phyloP scores from a whole-genome alignment of 805 yeast genomes.

The Cyberlindnera veronae region DNA sequence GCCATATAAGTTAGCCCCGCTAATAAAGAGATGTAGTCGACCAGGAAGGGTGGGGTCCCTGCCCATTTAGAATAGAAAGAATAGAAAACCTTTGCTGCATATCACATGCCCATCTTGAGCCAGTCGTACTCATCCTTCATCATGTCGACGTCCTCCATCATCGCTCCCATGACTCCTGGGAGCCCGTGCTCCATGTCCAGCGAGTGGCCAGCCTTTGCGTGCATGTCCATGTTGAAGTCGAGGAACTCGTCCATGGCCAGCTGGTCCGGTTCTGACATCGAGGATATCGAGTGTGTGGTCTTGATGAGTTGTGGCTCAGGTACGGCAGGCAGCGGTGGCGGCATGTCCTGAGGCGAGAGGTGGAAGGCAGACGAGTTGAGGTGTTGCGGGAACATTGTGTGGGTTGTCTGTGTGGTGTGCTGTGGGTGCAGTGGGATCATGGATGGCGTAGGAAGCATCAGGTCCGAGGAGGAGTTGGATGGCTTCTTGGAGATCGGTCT shows the following conservation, averaged over 20 bases:
- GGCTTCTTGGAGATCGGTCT: constrained; percentile 48
- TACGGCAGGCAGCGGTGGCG: background rate
- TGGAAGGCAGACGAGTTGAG: constrained; percentile 5
- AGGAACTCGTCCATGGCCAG: constrained; percentile 17
- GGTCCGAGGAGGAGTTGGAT: background rate
- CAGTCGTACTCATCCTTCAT: constrained; percentile 23
- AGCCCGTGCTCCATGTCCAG: constrained; percentile 4
- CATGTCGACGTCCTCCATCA: constrained; percentile 14
- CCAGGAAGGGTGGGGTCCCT: no score
- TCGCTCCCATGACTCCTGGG: constrained; percentile 1
- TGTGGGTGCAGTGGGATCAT: background rate
- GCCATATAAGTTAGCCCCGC: no score
- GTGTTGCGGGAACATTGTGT: constrained; percentile 12
- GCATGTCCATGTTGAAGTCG: constrained; percentile 16
- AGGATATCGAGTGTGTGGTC: constrained; percentile 13
- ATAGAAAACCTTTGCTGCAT: no score
- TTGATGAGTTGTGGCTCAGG: constrained; percentile 8
- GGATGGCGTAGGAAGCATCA: constrained; percentile 3
- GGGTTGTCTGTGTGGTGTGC: background rate
- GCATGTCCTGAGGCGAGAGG: constrained; percentile 6
- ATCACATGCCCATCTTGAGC: constrained; percentile 23
- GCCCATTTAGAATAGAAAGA: no score
- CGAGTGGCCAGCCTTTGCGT: constrained; percentile 1
- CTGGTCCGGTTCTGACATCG: constrained; percentile 17
- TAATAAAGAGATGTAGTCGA: no score